Evolutionary conservation across 176 grass and related monocot genomes (phyloP).

Genomic region (Dactylis glomerata): DNA sequence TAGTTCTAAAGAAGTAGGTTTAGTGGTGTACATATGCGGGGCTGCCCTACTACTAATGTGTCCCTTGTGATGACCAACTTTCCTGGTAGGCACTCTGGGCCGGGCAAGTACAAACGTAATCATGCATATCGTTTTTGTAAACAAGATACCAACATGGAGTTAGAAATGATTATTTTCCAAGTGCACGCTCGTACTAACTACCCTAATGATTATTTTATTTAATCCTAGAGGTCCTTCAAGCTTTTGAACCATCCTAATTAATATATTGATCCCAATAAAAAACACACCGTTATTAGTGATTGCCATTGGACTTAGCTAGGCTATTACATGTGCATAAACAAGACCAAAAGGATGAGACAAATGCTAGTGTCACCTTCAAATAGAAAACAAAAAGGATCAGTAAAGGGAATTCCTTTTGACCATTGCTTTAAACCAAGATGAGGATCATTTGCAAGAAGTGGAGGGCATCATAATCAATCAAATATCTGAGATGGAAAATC

Average conservation of each 20-base stretch:
- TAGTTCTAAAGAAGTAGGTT: slow-evolving; percentile 22
- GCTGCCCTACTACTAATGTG: slow-evolving; percentile 21
- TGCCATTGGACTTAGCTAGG: slow-evolving; percentile 14
- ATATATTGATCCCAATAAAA: slow-evolving; percentile 32
- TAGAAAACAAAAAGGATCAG: slow-evolving; percentile 44
- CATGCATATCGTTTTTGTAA: slow-evolving; percentile 31
- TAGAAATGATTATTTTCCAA: slow-evolving; percentile 28
- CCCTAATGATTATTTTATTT: slow-evolving; percentile 27
- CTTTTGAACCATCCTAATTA: slow-evolving; percentile 31
- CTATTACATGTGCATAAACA: slow-evolving; percentile 36
- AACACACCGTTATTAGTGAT: slow-evolving; percentile 29
- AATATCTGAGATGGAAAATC: slow-evolving; percentile 31
- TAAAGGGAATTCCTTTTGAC: slow-evolving; percentile 44
- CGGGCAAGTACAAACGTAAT: slow-evolving; percentile 48
- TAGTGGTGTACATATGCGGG: slow-evolving; percentile 26
- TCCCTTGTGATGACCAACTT: slow-evolving; percentile 34
- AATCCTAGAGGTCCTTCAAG: slow-evolving; percentile 26
- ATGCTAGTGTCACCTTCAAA: slow-evolving; percentile 45
- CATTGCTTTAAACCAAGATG: slow-evolving; percentile 38
- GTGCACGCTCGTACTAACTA: slow-evolving; percentile 53
- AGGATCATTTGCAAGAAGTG: slow-evolving; percentile 30
- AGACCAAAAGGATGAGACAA: slow-evolving; percentile 45
- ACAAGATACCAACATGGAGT: slow-evolving; percentile 30
- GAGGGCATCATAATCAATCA: slow-evolving; percentile 11
- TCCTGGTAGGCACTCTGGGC: slow-evolving; percentile 27